phyloP scores from a whole-genome alignment of 805 yeast genomes.

The Peterozyma toletana region DNA sequence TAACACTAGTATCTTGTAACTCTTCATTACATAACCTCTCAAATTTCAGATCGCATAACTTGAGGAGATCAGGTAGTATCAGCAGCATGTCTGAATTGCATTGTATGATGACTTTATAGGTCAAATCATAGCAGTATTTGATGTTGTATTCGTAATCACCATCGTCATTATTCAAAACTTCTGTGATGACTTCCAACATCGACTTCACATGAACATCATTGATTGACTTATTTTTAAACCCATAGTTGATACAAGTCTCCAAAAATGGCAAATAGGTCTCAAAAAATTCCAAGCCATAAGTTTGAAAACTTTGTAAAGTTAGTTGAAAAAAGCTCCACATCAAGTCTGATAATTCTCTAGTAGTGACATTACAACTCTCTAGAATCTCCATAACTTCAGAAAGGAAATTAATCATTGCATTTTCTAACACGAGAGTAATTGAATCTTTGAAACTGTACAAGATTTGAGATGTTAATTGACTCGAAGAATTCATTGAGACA shows the following conservation, averaged over 20 bases:
- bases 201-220: slow-evolving; percentile 13
- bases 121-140: slow-evolving; percentile 7
- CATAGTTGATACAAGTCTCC: slow-evolving; percentile 38
- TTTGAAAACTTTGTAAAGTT: slow-evolving; percentile 38
- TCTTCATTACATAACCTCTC: slow-evolving; percentile 7
- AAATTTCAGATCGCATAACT: slow-evolving; percentile 9
- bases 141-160: slow-evolving; percentile 14
- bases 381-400: slow-evolving; percentile 69
- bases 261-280: slow-evolving; percentile 41
- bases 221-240: slow-evolving; percentile 23
- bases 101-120: slow-evolving; percentile 10
- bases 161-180: slow-evolving; percentile 11
- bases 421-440: slow-evolving; percentile 56
- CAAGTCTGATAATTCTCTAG: slow-evolving; percentile 30
- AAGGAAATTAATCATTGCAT: slow-evolving; percentile 65
- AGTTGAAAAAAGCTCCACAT: slow-evolving; percentile 37
- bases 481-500: slow-evolving; percentile 72
- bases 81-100: slow-evolving; percentile 23
- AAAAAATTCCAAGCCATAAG: slow-evolving; percentile 44
- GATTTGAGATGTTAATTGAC: slow-evolving; percentile 52
- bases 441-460: slow-evolving; percentile 67
- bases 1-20: slow-evolving; percentile 11
- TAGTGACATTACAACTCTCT: slow-evolving; percentile 60
- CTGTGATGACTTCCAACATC: slow-evolving; percentile 18
- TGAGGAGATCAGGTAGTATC: slow-evolving; percentile 29